phyloP scores from a whole-genome alignment of 306 rosid genomes.

The Citrullus amarus region DNA sequence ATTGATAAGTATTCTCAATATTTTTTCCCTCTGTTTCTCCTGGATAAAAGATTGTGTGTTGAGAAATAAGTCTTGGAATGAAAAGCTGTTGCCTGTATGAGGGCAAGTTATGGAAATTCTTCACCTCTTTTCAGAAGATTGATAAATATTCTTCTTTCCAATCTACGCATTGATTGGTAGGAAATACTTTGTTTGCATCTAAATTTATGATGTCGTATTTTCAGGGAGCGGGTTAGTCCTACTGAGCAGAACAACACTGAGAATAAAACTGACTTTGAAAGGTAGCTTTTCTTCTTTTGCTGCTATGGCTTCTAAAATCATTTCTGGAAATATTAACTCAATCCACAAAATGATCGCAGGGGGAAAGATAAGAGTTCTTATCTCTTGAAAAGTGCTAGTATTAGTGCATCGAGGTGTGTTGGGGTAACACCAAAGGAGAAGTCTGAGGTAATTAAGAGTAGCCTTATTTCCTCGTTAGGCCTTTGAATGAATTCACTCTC shows the following conservation, averaged over 20 bases:
- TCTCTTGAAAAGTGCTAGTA: slow-evolving; percentile 90
- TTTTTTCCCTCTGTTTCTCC: not conserved
- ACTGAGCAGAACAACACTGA: slow-evolving; percentile 34
- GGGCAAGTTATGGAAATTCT: not conserved
- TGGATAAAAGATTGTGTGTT: not conserved
- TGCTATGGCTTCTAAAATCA: slow-evolving; percentile 32
- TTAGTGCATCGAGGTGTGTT: slow-evolving; percentile 84
- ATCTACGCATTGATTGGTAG: not conserved
- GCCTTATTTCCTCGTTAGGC: not conserved
- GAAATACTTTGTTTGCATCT: not conserved
- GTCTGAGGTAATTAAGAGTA: slow-evolving; percentile 39
- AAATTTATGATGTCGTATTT: not conserved
- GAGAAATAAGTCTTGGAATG: not conserved
- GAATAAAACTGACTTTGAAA: slow-evolving; percentile 29
- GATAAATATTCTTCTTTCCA: not conserved
- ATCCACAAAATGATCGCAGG: slow-evolving; percentile 32
- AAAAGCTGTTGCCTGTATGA: not conserved
- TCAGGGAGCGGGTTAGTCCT: slow-evolving; percentile 63
- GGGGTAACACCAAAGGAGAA: slow-evolving; percentile 27
- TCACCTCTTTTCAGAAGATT: not conserved
- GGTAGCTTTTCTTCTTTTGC: slow-evolving; percentile 23
- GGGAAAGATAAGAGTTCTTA: slow-evolving; percentile 29
- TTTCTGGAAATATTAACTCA: slow-evolving; percentile 20
- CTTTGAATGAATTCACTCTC: not conserved
- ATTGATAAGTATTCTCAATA: not conserved